These are phyloP conservation scores for Xylaria scruposa DNA, from an alignment of 495 filamentous ascomycete genomes.

Conservation along the genomic window DNA sequence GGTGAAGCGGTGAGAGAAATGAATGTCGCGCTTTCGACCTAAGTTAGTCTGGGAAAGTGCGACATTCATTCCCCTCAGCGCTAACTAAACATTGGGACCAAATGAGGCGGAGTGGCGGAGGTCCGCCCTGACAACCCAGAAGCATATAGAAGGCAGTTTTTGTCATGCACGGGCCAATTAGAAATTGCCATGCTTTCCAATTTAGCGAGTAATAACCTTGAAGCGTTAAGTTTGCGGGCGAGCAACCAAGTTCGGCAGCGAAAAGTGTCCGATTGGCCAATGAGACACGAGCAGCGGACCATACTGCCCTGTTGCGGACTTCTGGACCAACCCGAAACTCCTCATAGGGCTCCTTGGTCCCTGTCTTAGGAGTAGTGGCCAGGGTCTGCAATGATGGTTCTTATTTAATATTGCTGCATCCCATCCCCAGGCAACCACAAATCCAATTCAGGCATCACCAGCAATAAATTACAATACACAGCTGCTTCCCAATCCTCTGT, in stretches of 20 bases:
- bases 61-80: too few relatives aligned
- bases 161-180: constrained; percentile 9
- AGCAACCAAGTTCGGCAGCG: background rate
- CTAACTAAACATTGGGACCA: background rate
- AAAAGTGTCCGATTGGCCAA: constrained; percentile 4
- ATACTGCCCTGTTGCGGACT: constrained; percentile 1
- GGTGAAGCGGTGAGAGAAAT: too few relatives aligned
- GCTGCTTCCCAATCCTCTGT: background rate
- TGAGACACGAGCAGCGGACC: background rate
- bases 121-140: constrained; percentile 1
- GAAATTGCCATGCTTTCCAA: background rate
- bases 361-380: background rate
- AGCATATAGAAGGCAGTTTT: background rate
- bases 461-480: background rate
- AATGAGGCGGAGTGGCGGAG: constrained; percentile 5
- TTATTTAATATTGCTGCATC: constrained; percentile 6
- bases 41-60: too few relatives aligned
- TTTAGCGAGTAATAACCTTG: background rate
- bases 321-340: constrained; percentile 8
- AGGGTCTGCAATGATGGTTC: background rate
- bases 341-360: background rate
- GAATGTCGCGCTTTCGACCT: too few relatives aligned
- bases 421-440: constrained; percentile 2
- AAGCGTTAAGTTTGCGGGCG: background rate
- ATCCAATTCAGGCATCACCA: background rate